A percentile compares a stretch with the other conserved stretches of the same genome.
These are phyloP conservation scores for Eremothecium coryli DNA, from an alignment of 1,139 yeast genomes.

Conservation along the genomic window DNA sequence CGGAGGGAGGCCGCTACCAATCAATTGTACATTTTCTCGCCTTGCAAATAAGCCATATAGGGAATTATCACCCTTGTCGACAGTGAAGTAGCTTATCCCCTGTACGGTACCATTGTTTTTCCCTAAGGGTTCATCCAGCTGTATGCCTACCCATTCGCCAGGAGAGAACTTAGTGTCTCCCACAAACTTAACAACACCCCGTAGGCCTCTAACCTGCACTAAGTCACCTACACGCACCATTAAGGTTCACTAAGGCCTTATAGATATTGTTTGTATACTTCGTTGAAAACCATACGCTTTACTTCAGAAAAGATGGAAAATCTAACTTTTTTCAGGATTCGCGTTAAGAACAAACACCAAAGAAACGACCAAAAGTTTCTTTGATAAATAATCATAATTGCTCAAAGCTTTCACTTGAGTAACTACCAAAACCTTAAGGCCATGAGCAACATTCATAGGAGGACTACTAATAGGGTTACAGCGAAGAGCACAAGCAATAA, in stretches of 20 bases:
- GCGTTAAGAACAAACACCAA: too few species aligned
- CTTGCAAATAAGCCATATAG: conserved; percentile 56
- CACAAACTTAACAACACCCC: conserved; percentile 41
- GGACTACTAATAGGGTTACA: conserved; percentile 10
- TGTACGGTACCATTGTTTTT: conserved; percentile 72
- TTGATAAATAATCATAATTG: too few species aligned
- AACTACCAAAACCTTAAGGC: too few species aligned
- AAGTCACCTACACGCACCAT: conserved; percentile 32
- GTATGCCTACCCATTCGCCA: conserved; percentile 75
- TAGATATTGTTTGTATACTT: too few species aligned
- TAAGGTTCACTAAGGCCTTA: too few species aligned
- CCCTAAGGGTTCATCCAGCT: conserved; percentile 54
- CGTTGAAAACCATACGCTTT: too few species aligned
- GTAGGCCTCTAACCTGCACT: conserved; percentile 36
- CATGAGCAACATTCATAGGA: conserved; percentile 11
- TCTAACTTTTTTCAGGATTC: too few species aligned
- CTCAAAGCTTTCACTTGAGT: too few species aligned
- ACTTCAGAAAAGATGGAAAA: too few species aligned
- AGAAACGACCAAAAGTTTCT: too few species aligned
- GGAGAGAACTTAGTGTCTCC: conserved; percentile 52
- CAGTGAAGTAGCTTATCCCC: conserved; percentile 54
- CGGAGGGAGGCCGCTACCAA: conserved; percentile 1
- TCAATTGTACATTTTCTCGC: conserved; percentile 19
- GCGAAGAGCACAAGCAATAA: conserved; percentile 6
- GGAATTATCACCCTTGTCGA: conserved; percentile 30